Base-by-base conservation (phyloP, 352 stramenopile genomes). In the Globisporangium parvum region DNA sequence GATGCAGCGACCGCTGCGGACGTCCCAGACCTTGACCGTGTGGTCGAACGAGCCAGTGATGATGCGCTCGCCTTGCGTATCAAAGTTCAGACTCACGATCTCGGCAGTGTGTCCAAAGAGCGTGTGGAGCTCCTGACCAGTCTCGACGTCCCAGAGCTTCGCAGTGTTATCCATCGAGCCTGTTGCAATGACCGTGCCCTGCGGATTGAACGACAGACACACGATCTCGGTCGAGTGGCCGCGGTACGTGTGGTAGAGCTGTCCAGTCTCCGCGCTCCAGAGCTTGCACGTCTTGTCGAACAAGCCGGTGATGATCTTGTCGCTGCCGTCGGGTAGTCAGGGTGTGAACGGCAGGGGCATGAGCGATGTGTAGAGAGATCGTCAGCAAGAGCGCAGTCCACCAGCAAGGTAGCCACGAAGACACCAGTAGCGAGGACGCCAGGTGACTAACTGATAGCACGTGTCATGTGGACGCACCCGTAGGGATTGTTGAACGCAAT, bases 401-500 rank as follows among this genome's bases (percentile, higher is more conserved):
- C 17, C 15, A 49, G 12, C 24, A 20, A 11, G 59, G 47, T 14
- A 31, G 18, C 12, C 4, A 40, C 11, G 18, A 11, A 47, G n/a
- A 28, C 18, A 47, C 6, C 6, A 47, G 18, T 24, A 24, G 5
- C 11, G 21, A 47, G 18, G 12, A 11, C 24, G n/a, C 17, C 10
- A 45, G 21, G 31, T 8, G 10, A 21, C 40, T 8, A 11, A 21
- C 40, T 9, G 12, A 45, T 45, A 5, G 10, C 31, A 12, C 31
- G 15, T 20, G 17, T 4, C 40, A n/a, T n/a, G n/a, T 49, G n/a
- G 17, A 44, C 60, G n/a, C 56, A 93, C 69, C 94, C 93, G 63
- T 97, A 98, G 18, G 95, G 94, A 59, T 98, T 98, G 62, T 98
- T 98, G 71, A 98, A 98, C 6, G 94, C 93, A 55, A 98, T 98